These are phyloP conservation scores for Phylloporus arenicola DNA, from an alignment of 768 basidiomycete species.

Conservation along the genomic window DNA sequence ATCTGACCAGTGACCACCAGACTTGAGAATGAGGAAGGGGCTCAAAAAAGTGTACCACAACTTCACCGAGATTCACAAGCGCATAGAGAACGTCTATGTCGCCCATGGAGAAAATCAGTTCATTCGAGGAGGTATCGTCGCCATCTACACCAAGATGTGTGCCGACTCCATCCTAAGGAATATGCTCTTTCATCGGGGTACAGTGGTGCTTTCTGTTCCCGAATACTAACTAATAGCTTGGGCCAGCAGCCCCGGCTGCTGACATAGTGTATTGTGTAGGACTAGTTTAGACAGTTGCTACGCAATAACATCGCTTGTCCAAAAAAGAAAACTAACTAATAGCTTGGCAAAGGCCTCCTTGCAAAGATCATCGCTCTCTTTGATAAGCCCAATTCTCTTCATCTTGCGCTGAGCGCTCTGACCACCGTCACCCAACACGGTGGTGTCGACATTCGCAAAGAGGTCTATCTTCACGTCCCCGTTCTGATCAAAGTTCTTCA, in stretches of 20 bases:
- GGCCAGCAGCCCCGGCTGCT: too few relatives aligned
- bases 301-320: too few relatives aligned
- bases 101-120: constrained; percentile 40
- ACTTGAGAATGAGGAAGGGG: constrained; percentile 50
- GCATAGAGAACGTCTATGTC: constrained; percentile 46
- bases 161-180: constrained; percentile 55
- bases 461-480: constrained; percentile 40
- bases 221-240: not conserved
- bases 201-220: not conserved
- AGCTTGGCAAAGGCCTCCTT: constrained; percentile 44
- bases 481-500: constrained; percentile 42
- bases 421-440: constrained; percentile 57
- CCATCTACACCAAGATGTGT: constrained; percentile 62
- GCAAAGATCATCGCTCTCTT: constrained; percentile 48
- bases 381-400: constrained; percentile 39
- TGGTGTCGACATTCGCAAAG: constrained; percentile 41
- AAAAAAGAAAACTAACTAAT: too few relatives aligned
- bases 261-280: too few relatives aligned
- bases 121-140: too few relatives aligned
- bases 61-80: constrained; percentile 47
- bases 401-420: constrained; percentile 50
- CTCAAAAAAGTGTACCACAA: constrained; percentile 58
- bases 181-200: constrained; percentile 50
- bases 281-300: too few relatives aligned
- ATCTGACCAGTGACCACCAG: constrained; percentile 35